Percentiles rank a stretch among this genome's conserved stretches.
phyloP scores from a whole-genome alignment of 2,329 filamentous ascomycete species.

The Claviceps humidiphila region DNA sequence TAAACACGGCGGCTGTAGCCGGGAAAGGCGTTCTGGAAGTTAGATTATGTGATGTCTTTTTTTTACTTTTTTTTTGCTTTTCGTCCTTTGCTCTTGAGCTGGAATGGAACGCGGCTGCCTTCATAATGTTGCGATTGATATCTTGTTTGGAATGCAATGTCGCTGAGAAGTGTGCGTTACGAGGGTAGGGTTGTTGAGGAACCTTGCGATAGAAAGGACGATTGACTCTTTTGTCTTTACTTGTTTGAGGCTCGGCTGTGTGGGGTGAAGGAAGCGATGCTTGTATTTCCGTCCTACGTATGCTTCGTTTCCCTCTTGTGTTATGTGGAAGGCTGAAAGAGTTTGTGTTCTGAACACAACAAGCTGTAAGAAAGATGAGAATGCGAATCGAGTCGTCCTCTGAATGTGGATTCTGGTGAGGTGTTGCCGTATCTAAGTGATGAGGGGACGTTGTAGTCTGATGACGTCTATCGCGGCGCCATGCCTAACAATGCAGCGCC shows the following conservation, averaged over 20 bases:
- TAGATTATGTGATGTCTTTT: neutral
- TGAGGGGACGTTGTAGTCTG: neutral
- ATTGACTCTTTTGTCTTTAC: neutral
- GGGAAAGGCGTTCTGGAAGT: slow-evolving; percentile 10
- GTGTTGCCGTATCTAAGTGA: too few species aligned
- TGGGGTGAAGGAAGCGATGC: neutral
- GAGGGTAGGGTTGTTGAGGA: neutral
- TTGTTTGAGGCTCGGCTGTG: neutral
- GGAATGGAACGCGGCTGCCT: neutral
- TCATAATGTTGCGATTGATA: slow-evolving; percentile 3
- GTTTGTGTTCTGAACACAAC: neutral
- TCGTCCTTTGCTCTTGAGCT: neutral
- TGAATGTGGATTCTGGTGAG: too few species aligned
- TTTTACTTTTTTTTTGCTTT: neutral
- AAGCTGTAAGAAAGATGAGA: neutral
- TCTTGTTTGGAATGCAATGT: slow-evolving; percentile 2
- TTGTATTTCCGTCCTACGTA: neutral
- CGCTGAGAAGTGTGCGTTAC: neutral
- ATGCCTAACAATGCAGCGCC: too few species aligned
- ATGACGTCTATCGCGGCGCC: too few species aligned
- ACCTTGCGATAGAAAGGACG: neutral
- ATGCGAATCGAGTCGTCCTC: neutral
- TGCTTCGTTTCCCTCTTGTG: neutral
- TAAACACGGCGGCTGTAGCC: slow-evolving; percentile 9
- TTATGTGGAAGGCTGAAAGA: neutral